Base-by-base conservation (phyloP, 768 basidiomycete genomes). In the Kwoniella botswanensis region DNA sequence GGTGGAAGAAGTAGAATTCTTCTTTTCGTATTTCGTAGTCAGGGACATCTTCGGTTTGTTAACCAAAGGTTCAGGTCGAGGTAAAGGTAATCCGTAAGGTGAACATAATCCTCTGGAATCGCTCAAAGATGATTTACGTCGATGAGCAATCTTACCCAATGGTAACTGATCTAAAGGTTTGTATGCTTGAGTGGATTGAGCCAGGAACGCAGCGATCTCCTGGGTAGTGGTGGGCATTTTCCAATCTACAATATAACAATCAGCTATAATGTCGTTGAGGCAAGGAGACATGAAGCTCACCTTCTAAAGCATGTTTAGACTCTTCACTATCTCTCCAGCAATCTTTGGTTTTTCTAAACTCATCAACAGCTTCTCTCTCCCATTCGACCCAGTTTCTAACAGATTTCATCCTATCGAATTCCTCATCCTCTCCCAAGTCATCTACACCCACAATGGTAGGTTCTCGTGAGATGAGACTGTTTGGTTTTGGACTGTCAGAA, bases 11-110 rank as follows among this genome's bases (percentile, higher is more conserved):
- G 76, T 71, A n/a, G 79, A 80, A 56, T 74, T 76, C 21, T 73
- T 78, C 62, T 77, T 63, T 59, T 80, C 77, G 53, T 78, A 80
- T 65, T 80, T 80, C 63, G 77, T 80, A 6, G 65, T 71, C 3
- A 80, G 44, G 0, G 75, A 75, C 29, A 65, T 63, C 61, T 71
- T 75, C 10, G 70, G 68, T 41, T 70, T 69, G 35, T 60, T 29
- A 1, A 44, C 21, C 10, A 35, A 52, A 41, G 56, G 24, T 15
- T 57, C 24, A 1, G 63, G 66, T 22, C 59, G 68, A 18, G 76
- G 74, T 1, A 72, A 57, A 15, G 77, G 79, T 26, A 79, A 67
- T 21, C 76, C 76, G 54, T 81, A 79, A 13, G 79, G 79, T 15
- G 79, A 81, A 12, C 35, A 22, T 2, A 71, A 4, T 2, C 56